Conservation (phyloP, 305 asterid species). For the Coffea humblotiana region DNA sequence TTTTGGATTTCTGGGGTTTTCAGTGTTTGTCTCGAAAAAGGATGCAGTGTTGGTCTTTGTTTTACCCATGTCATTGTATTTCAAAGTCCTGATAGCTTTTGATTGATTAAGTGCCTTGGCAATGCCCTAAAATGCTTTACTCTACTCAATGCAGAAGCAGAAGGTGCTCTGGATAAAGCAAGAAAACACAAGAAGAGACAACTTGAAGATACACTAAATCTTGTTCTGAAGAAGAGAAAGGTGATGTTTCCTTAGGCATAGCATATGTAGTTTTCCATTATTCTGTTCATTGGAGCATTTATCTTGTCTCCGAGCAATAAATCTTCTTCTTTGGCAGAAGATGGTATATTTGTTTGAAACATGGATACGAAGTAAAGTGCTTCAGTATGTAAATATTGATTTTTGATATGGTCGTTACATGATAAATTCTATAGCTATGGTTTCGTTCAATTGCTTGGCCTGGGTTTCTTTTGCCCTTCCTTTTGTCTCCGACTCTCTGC, state of each 20-base stretch:
- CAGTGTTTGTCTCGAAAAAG: not conserved
- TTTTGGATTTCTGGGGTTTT: not conserved
- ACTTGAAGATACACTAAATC: slow-evolving; percentile 95
- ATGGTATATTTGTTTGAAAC: not conserved
- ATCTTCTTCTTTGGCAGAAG: not conserved
- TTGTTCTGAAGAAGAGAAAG: slow-evolving; percentile 92
- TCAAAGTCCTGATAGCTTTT: not conserved
- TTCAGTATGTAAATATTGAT: not conserved
- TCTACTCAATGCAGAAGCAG: slow-evolving; percentile 75
- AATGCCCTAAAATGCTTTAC: slow-evolving; percentile 6
- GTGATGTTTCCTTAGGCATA: slow-evolving; percentile 31
- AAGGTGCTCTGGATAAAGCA: slow-evolving; percentile 99
- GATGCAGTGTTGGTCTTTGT: not conserved
- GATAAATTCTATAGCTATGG: not conserved
- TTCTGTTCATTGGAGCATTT: not conserved
- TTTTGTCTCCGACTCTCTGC: not conserved
- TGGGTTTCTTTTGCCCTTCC: not conserved
- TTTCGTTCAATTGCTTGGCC: not conserved
- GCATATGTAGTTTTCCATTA: not conserved
- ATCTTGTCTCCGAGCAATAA: not conserved
- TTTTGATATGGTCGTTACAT: not conserved
- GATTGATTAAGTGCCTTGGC: not conserved
- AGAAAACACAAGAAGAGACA: slow-evolving; percentile 99
- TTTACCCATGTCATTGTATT: not conserved
- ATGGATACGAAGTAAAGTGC: not conserved